Evolutionary conservation across 2,329 filamentous ascomycete genomes (phyloP).

Genomic region (Colletotrichum liriopes): DNA sequence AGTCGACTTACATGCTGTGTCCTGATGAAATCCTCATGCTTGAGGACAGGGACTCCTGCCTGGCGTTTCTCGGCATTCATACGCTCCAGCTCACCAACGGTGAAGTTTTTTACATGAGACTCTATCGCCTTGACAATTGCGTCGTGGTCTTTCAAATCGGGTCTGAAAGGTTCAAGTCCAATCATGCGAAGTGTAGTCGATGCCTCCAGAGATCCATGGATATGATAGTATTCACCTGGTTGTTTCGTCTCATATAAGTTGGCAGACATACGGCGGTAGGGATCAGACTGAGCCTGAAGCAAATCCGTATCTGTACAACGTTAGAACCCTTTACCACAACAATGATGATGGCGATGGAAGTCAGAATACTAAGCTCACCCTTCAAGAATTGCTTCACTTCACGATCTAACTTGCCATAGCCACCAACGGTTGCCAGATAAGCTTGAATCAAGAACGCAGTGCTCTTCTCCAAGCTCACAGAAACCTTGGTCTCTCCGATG

Average conservation of each 20-base stretch:
- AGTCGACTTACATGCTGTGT: slow-evolving; percentile 60
- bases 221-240: slow-evolving; percentile 80
- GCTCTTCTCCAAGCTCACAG: slow-evolving; percentile 56
- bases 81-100: slow-evolving; percentile 69
- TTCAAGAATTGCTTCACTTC: slow-evolving; percentile 52
- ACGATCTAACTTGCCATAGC: slow-evolving; percentile 56
- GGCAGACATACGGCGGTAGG: slow-evolving; percentile 80
- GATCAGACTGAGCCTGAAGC: slow-evolving; percentile 77
- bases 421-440: slow-evolving; percentile 55
- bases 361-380: slow-evolving; percentile 44
- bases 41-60: slow-evolving; percentile 73
- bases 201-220: slow-evolving; percentile 82
- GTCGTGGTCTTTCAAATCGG: slow-evolving; percentile 73
- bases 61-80: slow-evolving; percentile 71
- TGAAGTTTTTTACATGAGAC: slow-evolving; percentile 69
- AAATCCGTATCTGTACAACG: slow-evolving; percentile 76
- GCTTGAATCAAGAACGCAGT: slow-evolving; percentile 60
- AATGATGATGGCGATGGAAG: neutral
- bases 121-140: slow-evolving; percentile 74
- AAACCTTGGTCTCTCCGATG: slow-evolving; percentile 45
- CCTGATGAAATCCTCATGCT: slow-evolving; percentile 71
- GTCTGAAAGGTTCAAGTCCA: slow-evolving; percentile 73
- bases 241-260: slow-evolving; percentile 79
- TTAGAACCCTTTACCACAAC: neutral
- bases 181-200: slow-evolving; percentile 80